Percentiles rank a stretch among this genome's conserved stretches.
Conservation (phyloP, 768 basidiomycete species). For the Phallus indusiatus region DNA sequence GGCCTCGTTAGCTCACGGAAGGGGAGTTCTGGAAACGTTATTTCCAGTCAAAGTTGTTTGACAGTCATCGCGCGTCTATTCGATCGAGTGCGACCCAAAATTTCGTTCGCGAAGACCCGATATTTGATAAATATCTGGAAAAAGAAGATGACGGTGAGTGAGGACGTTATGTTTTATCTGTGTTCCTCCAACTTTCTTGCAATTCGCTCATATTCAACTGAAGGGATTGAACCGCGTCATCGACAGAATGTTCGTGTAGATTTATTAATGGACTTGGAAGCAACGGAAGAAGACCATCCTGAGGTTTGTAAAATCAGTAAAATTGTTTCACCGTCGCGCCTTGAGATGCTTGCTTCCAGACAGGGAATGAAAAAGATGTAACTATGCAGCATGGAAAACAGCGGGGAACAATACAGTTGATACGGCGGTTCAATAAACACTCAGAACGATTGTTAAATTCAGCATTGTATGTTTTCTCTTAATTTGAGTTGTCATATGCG, state of each 20-base stretch:
- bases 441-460: slow-evolving; percentile 82
- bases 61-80: slow-evolving; percentile 88
- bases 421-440: slow-evolving; percentile 96
- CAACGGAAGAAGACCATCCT: slow-evolving; percentile 85
- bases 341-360: slow-evolving; percentile 35
- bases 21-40: slow-evolving; percentile 95
- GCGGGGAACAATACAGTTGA: slow-evolving; percentile 79
- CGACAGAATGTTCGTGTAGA: slow-evolving; percentile 59
- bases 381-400: slow-evolving; percentile 96
- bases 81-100: slow-evolving; percentile 77
- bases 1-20: slow-evolving; percentile 59
- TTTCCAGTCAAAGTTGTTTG: slow-evolving; percentile 93
- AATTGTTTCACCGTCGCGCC: neutral
- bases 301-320: slow-evolving; percentile 41
- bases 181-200: no score
- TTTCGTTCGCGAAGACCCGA: slow-evolving; percentile 81
- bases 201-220: slow-evolving; percentile 12
- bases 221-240: slow-evolving; percentile 73
- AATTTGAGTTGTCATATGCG: neutral
- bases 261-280: slow-evolving; percentile 74
- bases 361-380: slow-evolving; percentile 79
- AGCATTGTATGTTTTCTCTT: slow-evolving; percentile 44
- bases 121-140: slow-evolving; percentile 95
- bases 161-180: neutral
- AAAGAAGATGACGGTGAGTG: slow-evolving; percentile 84